Evolutionary conservation across 371 early-diverging fungal species (phyloP).

Genomic region (Zopfochytrium polystomum): DNA sequence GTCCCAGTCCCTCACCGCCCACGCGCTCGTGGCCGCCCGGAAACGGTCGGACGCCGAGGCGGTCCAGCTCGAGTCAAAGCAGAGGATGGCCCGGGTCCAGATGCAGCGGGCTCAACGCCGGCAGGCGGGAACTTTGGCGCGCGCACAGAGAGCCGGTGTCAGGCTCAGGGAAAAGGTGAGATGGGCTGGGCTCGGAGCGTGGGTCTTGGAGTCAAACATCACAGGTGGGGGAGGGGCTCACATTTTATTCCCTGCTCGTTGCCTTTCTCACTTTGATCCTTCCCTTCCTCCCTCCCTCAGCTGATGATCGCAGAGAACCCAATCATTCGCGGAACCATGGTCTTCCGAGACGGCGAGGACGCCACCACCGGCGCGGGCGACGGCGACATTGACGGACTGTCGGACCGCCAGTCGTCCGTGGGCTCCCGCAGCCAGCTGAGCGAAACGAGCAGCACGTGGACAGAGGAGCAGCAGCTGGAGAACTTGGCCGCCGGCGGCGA

Average conservation of each 20-base stretch:
- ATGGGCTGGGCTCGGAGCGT: not conserved
- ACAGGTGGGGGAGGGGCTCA: not conserved
- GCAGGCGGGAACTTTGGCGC: constrained; percentile 6
- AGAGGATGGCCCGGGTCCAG: constrained; percentile 10
- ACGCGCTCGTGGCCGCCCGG: constrained; percentile 7
- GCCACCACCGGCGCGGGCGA: too few species aligned
- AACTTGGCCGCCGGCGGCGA: too few species aligned
- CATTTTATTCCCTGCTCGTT: not conserved
- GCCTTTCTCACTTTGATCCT: too few species aligned
- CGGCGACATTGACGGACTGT: too few species aligned
- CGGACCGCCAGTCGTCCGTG: too few species aligned
- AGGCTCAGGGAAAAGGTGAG: constrained; percentile 20
- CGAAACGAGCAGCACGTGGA: too few species aligned
- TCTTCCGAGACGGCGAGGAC: not conserved
- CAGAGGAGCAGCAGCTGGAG: too few species aligned
- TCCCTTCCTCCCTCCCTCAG: too few species aligned
- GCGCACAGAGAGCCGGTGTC: constrained; percentile 17
- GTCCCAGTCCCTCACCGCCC: too few species aligned
- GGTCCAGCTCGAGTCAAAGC: constrained; percentile 13
- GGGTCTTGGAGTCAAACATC: not conserved
- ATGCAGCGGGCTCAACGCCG: constrained; percentile 11
- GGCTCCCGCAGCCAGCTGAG: too few species aligned
- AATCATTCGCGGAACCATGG: not conserved
- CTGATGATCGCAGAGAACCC: not conserved
- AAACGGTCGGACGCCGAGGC: constrained; percentile 10